Evolutionary conservation across 2,329 filamentous ascomycete genomes (phyloP), one percentile per base, ranked within the genome.

Genomic region (Mollisia scopiformis): DNA sequence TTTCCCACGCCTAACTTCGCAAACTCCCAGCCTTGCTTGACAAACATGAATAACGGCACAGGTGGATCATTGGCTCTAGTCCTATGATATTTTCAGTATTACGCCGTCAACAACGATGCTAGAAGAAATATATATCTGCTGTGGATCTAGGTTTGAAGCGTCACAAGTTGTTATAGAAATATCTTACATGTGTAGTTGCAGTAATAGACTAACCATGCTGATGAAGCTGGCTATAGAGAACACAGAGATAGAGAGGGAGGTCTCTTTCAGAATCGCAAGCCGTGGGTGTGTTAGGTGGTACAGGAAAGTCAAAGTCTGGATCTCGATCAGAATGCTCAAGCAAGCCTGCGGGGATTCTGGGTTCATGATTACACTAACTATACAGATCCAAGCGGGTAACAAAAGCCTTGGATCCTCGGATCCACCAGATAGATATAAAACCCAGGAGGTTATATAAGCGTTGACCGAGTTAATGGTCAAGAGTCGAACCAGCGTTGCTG

Each of bases 241-340:
- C 65, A 92, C 87, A 67, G 88, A 87, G 65, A 93, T 83, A n/a
- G 89, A 91, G 10, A 89, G 89, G 50, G 87, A 87, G 1, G 90
- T 93, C 77, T 92, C 90, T 71, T 90, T 91, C 71, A 88, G 86
- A 69, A 93, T 93, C 70, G 88, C 91, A 72, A 92, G 89, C 71
- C 90, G 90, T 68, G 89, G 88, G 75, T 93, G 88, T 14, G 88
- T 91, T 62, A 90, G 80, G 73, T 93, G 90, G 76, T 93, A 93
- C 67, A 89, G 82, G 57, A 89, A 82, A 1, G 90, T 92, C 41
- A 93, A 78, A 43, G 87, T 89, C 87, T 90, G 68, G n/a, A 59
- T 46, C 6, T 39, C 35, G 14, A 43, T 57, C 28, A 54, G 57
- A 49, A 37, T n/a, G 41, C 14, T 31, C 25, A 25, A 27, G 11